These are phyloP conservation scores for Erodium trifolium DNA, from an alignment of 441 rosid genomes.

Conservation along the genomic window DNA sequence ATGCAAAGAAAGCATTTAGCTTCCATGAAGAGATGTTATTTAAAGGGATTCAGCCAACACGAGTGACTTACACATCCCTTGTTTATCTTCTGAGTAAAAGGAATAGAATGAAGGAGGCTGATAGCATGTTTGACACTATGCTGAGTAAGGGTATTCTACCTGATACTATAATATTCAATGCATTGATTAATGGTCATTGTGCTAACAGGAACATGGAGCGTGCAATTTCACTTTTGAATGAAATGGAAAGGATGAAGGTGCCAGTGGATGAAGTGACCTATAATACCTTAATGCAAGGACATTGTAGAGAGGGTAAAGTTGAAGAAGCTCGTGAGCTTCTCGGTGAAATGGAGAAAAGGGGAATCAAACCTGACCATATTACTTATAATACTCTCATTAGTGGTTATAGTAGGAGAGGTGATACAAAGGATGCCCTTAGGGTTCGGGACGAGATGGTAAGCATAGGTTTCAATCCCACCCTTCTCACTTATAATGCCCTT, in stretches of 20 bases:
- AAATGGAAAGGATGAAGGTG: conserved; percentile 63
- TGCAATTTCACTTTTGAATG: conserved; percentile 52
- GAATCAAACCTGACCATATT: conserved; percentile 68
- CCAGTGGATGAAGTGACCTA: conserved; percentile 80
- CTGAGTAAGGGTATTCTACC: conserved; percentile 34
- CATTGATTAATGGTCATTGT: conserved; percentile 74
- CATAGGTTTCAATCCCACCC: conserved; percentile 72
- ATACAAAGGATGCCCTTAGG: conserved; percentile 62
- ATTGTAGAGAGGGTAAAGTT: conserved; percentile 64
- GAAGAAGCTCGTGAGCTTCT: conserved; percentile 79
- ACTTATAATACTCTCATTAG: conserved; percentile 84
- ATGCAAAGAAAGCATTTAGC: conserved; percentile 58
- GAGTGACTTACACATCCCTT: conserved; percentile 66
- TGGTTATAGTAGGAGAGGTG: conserved; percentile 78
- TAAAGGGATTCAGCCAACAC: conserved; percentile 56
- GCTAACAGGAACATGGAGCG: conserved; percentile 51
- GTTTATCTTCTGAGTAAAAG: conserved; percentile 55
- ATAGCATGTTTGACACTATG: conserved; percentile 56
- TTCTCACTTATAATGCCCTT: conserved; percentile 74
- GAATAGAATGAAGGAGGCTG: conserved; percentile 61
- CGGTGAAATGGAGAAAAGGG: conserved; percentile 66
- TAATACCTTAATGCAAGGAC: conserved; percentile 81
- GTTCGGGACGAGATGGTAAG: conserved; percentile 77
- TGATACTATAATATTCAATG: conserved; percentile 66
- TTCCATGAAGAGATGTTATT: conserved; percentile 59